phyloP scores from a whole-genome alignment of 257 asterid genomes.

The Schizonepeta tenuifolia region DNA sequence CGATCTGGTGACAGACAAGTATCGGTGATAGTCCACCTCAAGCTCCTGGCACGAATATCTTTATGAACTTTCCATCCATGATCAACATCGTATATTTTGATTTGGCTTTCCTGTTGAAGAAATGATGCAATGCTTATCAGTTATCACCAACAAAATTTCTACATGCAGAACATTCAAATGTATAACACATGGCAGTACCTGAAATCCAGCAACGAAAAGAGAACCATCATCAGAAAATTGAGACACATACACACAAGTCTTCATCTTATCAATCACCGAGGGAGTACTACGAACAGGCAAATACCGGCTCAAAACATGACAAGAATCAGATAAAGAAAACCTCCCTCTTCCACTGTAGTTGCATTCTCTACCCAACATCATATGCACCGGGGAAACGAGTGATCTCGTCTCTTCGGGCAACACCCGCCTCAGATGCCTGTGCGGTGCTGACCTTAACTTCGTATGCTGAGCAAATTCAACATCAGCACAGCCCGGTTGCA shows the following conservation, averaged over 20 bases:
- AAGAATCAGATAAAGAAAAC: constrained; percentile 71
- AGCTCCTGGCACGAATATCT: constrained; percentile 78
- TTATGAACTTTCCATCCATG: constrained; percentile 79
- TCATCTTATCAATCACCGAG: constrained; percentile 60
- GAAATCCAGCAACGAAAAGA: constrained; percentile 86
- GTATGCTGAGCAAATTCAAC: constrained; percentile 71
- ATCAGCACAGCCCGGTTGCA: constrained; percentile 42
- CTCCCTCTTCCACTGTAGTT: constrained; percentile 82
- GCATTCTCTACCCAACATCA: constrained; percentile 82
- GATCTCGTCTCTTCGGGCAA: constrained; percentile 49
- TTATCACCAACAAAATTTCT: constrained; percentile 13
- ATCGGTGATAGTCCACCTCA: constrained; percentile 98
- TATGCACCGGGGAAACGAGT: constrained; percentile 74
- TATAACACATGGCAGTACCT: constrained; percentile 51
- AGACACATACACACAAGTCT: constrained; percentile 71
- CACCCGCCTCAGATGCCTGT: constrained; percentile 43
- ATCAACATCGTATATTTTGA: constrained; percentile 83
- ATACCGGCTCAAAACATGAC: constrained; percentile 82
- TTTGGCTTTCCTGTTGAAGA: constrained; percentile 71
- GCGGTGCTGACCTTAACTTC: constrained; percentile 55
- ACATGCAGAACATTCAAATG: neutral
- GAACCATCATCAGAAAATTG: constrained; percentile 93
- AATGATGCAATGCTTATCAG: neutral
- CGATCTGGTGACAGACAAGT: constrained; percentile 86
- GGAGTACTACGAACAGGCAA: constrained; percentile 67